Evolutionary conservation across 208 protist genomes (phyloP), one percentile per base, ranked within the genome.

Genomic region (Trypanosoma congolense): DNA sequence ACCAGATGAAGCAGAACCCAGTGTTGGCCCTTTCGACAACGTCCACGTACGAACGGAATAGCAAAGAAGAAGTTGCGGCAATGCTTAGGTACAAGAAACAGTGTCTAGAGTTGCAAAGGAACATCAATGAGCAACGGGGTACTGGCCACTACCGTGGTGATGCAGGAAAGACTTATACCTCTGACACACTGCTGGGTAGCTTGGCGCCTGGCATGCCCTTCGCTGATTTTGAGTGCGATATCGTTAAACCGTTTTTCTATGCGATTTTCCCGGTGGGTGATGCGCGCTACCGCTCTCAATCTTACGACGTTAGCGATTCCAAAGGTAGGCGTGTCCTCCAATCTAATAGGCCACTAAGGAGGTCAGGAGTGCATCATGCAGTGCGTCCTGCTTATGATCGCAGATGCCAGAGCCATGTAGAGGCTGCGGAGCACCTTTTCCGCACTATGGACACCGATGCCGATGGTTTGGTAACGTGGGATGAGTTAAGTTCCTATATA

Each of bases 381-480:
- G 8, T 28, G 33, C 40, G 33, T 9, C 18, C 16, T 8, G 31
- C 44, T 8, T 75, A 67, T 49, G 50, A 66, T 8, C 62, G 52
- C 2, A 30, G 49, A 4, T 50, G 63, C 3, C 19, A 33, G 9
- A 61, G 59, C 25, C 70, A 80, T 30, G 57, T 81, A 31, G 46
- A 55, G 36, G 75, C 65, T 26, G 62, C 65, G 28, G 62, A 74
- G 36, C 61, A 75, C 65, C 72, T 89, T 26, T 89, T 89, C 48
- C 61, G 64, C 51, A 35, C 72, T 14, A 77, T 89, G 61, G 81
- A 89, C 73, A 72, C 72, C 35, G 77, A 84, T 48, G 73, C 45
- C 0, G 77, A 85, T 61, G 72, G 70, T 16, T 65, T 59, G 36
- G 67, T 89, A 26, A 75, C 74, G 6, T 89, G 81, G 81, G 75